A percentile compares a stretch with the other conserved stretches of the same genome.
These are phyloP conservation scores for Phaeotremella skinneri DNA, from an alignment of 768 basidiomycete genomes.

Conservation along the genomic window DNA sequence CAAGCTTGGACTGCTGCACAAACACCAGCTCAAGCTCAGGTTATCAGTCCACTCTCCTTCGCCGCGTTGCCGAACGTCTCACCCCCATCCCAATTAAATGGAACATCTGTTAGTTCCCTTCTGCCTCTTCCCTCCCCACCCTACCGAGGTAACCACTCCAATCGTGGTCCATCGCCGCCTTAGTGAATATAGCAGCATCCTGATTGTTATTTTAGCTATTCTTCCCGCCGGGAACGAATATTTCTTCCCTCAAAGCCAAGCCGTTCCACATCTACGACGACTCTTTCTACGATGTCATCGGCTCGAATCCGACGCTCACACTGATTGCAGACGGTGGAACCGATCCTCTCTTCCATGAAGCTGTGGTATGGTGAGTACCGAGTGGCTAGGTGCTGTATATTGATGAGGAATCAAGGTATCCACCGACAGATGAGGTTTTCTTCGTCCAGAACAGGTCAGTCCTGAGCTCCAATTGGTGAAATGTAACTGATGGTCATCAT, in stretches of 20 bases:
- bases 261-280: conserved; percentile 60
- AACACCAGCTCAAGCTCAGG: conserved; percentile 30
- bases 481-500: too few relatives aligned
- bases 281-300: conserved; percentile 63
- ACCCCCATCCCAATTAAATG: conserved; percentile 26
- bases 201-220: conserved; percentile 46
- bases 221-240: conserved; percentile 62
- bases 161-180: too few relatives aligned
- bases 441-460: conserved; percentile 74
- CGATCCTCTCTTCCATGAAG: conserved; percentile 76
- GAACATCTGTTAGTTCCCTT: conserved; percentile 21
- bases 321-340: conserved; percentile 62
- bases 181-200: too few relatives aligned
- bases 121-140: background rate
- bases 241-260: conserved; percentile 55
- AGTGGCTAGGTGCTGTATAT: background rate
- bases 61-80: conserved; percentile 30
- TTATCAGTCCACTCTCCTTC: conserved; percentile 32
- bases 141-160: background rate
- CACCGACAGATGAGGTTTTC: conserved; percentile 68
- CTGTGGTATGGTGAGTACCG: conserved; percentile 46
- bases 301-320: conserved; percentile 60
- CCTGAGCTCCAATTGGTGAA: too few relatives aligned
- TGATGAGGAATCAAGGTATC: conserved; percentile 49
- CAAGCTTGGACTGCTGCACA: too few relatives aligned